Evolutionary conservation across 2,329 filamentous ascomycete genomes (phyloP).

Genomic region (Exophiala sideris): DNA sequence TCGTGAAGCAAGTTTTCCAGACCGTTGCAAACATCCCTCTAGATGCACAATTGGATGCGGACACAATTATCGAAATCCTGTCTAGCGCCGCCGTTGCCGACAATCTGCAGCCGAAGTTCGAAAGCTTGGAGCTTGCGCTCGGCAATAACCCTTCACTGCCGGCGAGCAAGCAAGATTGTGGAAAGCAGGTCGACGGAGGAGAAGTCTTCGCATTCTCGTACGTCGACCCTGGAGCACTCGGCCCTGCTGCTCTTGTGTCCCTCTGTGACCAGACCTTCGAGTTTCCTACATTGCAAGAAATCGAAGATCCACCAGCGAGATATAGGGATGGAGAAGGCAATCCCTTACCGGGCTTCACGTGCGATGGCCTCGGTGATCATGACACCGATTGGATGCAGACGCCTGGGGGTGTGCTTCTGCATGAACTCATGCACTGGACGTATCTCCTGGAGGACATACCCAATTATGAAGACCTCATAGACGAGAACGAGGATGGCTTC

Average conservation of each 20-base stretch:
- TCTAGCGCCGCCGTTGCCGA: background rate
- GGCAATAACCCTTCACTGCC: conserved; percentile 1
- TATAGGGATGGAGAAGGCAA: background rate
- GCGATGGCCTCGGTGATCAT: conserved; percentile 4
- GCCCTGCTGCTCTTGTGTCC: background rate
- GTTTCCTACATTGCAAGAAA: background rate
- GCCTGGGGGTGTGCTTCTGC: conserved; percentile 5
- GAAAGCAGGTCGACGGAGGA: background rate
- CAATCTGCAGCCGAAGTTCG: conserved; percentile 5
- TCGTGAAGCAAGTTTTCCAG: conserved; percentile 9
- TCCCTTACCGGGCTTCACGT: conserved; percentile 1
- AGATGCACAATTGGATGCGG: background rate
- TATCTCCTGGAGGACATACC: conserved; percentile 3
- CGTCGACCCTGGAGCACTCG: background rate
- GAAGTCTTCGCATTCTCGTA: background rate
- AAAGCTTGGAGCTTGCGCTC: conserved; percentile 4
- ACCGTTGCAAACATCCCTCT: conserved; percentile 7
- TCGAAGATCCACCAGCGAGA: background rate
- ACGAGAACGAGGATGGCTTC: conserved; percentile 1
- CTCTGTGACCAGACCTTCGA: conserved; percentile 5
- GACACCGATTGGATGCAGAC: conserved; percentile 12
- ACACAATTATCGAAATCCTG: background rate
- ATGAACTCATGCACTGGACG: conserved; percentile 14
- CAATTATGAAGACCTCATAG: conserved; percentile 1
- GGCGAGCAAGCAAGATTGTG: background rate